Evolutionary conservation across 2,329 filamentous ascomycete species (phyloP).

Genomic region (Fusarium sp.): DNA sequence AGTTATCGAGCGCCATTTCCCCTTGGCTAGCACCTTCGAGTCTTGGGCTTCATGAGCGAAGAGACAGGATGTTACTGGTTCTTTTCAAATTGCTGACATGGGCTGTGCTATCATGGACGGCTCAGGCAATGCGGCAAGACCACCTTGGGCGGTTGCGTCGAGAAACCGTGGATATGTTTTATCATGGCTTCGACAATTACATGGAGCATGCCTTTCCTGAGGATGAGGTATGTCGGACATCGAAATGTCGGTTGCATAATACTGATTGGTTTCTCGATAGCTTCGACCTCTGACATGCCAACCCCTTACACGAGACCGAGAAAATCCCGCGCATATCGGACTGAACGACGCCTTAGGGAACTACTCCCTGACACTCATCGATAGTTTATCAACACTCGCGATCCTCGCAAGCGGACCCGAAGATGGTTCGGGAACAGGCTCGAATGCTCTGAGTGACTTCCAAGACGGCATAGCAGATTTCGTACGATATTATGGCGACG

Average conservation of each 20-base stretch:
- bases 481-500: slow-evolving; percentile 88
- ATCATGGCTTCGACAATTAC: slow-evolving; percentile 96
- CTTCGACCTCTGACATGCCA: slow-evolving; percentile 86
- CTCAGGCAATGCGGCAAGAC: slow-evolving; percentile 64
- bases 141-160: slow-evolving; percentile 66
- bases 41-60: slow-evolving; percentile 34
- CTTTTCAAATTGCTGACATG: slow-evolving; percentile 42
- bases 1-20: slow-evolving; percentile 36
- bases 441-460: slow-evolving; percentile 74
- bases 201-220: slow-evolving; percentile 94
- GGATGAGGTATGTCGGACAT: slow-evolving; percentile 72
- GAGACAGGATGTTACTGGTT: slow-evolving; percentile 47
- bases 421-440: slow-evolving; percentile 51
- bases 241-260: slow-evolving; percentile 7
- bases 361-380: slow-evolving; percentile 94
- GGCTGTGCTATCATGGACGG: slow-evolving; percentile 56
- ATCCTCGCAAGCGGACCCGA: slow-evolving; percentile 82
- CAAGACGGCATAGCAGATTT: slow-evolving; percentile 81
- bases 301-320: slow-evolving; percentile 84
- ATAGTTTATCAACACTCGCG: slow-evolving; percentile 92
- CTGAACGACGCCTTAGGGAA: slow-evolving; percentile 97
- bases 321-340: slow-evolving; percentile 82
- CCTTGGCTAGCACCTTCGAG: slow-evolving; percentile 32
- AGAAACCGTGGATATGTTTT: slow-evolving; percentile 84
- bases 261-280: slow-evolving; percentile 54